Conservation (phyloP, 495 filamentous ascomycete species). For the Annulohypoxylon nitens region DNA sequence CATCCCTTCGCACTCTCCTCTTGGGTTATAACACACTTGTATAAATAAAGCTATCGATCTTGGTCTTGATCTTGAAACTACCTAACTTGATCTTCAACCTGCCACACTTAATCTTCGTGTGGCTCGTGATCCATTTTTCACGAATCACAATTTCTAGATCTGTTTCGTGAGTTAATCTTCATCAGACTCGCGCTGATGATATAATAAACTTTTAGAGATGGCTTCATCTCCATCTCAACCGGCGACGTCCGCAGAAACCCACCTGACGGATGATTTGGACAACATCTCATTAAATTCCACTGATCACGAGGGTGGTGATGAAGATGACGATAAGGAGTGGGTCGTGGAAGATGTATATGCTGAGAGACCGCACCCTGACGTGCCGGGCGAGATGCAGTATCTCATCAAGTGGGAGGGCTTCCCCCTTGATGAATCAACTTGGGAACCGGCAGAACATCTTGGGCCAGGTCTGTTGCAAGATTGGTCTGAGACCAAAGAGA, state of each 20-base stretch:
- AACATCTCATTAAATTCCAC: constrained; percentile 74
- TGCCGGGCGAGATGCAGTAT: constrained; percentile 61
- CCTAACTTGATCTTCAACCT: no score
- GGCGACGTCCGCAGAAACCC: background rate
- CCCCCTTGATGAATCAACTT: constrained; percentile 67
- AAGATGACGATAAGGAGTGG: constrained; percentile 60
- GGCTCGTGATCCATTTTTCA: background rate
- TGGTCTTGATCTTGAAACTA: no score
- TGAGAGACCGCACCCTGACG: constrained; percentile 55
- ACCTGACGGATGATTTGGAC: constrained; percentile 62
- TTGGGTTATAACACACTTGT: no score
- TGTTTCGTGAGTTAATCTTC: background rate
- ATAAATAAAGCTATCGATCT: no score
- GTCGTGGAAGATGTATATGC: constrained; percentile 65
- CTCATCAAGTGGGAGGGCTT: constrained; percentile 79
- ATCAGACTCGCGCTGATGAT: background rate
- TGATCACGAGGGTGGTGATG: constrained; percentile 53
- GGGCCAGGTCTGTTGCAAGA: constrained; percentile 59
- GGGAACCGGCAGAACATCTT: constrained; percentile 73
- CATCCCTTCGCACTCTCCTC: no score
- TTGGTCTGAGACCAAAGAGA: constrained; percentile 68
- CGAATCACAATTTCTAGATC: background rate
- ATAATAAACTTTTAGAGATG: constrained; percentile 24
- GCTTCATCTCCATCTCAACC: constrained; percentile 14
- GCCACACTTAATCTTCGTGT: background rate